These are phyloP conservation scores for Fraxinus pennsylvanica DNA, from an alignment of 257 asterid species.

Conservation along the genomic window DNA sequence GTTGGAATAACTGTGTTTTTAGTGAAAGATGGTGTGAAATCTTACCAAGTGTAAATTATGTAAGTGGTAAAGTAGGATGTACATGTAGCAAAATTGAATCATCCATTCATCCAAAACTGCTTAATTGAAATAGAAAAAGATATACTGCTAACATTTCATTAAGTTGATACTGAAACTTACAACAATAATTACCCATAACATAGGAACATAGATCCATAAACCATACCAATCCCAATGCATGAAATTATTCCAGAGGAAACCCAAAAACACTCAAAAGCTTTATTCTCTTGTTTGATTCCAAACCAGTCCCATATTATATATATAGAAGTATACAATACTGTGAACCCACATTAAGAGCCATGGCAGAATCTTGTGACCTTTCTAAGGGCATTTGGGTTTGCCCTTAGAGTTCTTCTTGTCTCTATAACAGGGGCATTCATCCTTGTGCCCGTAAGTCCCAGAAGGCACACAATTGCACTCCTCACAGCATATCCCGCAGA, in stretches of 20 bases:
- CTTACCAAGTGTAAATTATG: too few species aligned
- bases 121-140: too few species aligned
- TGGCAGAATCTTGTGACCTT: not conserved
- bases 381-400: slow-evolving; percentile 65
- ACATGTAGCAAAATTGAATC: too few species aligned
- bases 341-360: not conserved
- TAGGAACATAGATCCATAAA: not conserved
- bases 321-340: not conserved
- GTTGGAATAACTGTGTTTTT: too few species aligned
- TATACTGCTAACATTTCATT: not conserved
- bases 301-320: not conserved
- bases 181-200: not conserved
- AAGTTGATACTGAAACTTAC: not conserved
- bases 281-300: not conserved
- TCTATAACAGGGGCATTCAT: slow-evolving; percentile 72
- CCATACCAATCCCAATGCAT: not conserved
- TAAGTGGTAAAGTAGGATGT: too few species aligned
- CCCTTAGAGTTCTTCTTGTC: slow-evolving; percentile 68
- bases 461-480: slow-evolving; percentile 75
- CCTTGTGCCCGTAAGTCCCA: slow-evolving; percentile 66
- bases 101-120: too few species aligned
- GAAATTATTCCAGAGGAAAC: not conserved
- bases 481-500: slow-evolving; percentile 61
- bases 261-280: not conserved
- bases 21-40: too few species aligned